A percentile compares a stretch with the other conserved stretches of the same genome.
Evolutionary conservation across 495 filamentous ascomycete genomes (phyloP).

Genomic region (Filosporella fistucella): DNA sequence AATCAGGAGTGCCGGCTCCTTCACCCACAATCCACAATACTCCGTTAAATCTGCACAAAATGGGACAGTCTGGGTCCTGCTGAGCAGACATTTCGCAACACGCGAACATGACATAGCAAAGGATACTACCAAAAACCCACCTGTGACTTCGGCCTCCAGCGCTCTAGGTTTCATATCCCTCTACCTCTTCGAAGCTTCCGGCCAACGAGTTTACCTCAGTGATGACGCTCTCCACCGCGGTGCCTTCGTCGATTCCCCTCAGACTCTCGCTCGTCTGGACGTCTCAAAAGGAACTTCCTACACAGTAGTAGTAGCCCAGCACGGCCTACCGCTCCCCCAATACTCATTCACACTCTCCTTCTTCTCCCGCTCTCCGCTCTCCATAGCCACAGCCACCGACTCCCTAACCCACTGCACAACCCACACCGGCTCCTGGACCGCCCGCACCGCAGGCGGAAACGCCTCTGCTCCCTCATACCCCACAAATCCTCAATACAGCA

Average conservation of each 20-base stretch:
- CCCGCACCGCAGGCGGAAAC: conserved; percentile 78
- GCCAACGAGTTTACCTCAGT: conserved; percentile 66
- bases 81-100: conserved; percentile 74
- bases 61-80: conserved; percentile 74
- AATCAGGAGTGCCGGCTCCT: conserved; percentile 55
- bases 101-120: conserved; percentile 38
- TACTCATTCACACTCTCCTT: conserved; percentile 83
- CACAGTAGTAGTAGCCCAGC: conserved; percentile 75
- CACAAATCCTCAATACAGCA: conserved; percentile 78
- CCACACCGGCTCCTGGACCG: conserved; percentile 64
- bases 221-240: conserved; percentile 63
- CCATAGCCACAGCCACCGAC: conserved; percentile 54
- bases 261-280: conserved; percentile 77
- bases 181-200: conserved; percentile 69
- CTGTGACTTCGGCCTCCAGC: conserved; percentile 35
- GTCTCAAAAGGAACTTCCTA: conserved; percentile 54
- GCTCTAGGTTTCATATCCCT: conserved; percentile 77
- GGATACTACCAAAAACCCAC: conserved; percentile 26
- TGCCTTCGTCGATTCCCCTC: conserved; percentile 90
- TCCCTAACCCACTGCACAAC: conserved; percentile 50
- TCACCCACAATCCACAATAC: conserved; percentile 82
- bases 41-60: conserved; percentile 51
- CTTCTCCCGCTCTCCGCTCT: conserved; percentile 59
- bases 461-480: conserved; percentile 69
- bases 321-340: conserved; percentile 60